Percentiles rank a stretch among this genome's conserved stretches.
phyloP scores from a whole-genome alignment of 2,329 filamentous ascomycete genomes.

The Diplodia mutila region DNA sequence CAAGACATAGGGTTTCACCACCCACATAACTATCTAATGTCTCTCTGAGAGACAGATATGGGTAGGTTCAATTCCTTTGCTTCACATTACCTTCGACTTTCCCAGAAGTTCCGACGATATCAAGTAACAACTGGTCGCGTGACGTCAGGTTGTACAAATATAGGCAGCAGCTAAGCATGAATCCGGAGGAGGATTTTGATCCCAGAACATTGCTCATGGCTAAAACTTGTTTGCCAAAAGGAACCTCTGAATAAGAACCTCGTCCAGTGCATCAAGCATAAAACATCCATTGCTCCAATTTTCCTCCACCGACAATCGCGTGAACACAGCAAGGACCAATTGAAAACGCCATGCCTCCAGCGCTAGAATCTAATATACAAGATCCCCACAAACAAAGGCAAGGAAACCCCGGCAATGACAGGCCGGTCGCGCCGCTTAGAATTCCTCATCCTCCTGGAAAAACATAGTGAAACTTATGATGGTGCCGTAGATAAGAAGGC shows the following conservation, averaged over 20 bases:
- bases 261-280: background rate
- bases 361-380: constrained; percentile 26
- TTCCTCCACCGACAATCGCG: background rate
- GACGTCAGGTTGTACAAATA: background rate
- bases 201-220: background rate
- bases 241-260: background rate
- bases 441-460: constrained; percentile 97
- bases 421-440: constrained; percentile 56
- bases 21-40: too few species aligned
- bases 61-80: too few species aligned
- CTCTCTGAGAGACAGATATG: too few species aligned
- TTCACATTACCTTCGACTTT: background rate
- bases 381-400: constrained; percentile 14
- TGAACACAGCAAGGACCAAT: constrained; percentile 3
- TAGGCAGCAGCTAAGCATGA: background rate
- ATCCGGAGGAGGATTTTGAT: background rate
- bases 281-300: constrained; percentile 19
- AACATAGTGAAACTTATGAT: constrained; percentile 99
- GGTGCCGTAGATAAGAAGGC: constrained; percentile 93
- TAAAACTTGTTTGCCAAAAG: background rate
- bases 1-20: too few species aligned
- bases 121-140: background rate
- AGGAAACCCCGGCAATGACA: constrained; percentile 2
- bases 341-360: constrained; percentile 17
- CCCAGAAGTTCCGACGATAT: background rate